Base-by-base conservation (phyloP, 1,139 yeast species). In the Diutina catenulata region DNA sequence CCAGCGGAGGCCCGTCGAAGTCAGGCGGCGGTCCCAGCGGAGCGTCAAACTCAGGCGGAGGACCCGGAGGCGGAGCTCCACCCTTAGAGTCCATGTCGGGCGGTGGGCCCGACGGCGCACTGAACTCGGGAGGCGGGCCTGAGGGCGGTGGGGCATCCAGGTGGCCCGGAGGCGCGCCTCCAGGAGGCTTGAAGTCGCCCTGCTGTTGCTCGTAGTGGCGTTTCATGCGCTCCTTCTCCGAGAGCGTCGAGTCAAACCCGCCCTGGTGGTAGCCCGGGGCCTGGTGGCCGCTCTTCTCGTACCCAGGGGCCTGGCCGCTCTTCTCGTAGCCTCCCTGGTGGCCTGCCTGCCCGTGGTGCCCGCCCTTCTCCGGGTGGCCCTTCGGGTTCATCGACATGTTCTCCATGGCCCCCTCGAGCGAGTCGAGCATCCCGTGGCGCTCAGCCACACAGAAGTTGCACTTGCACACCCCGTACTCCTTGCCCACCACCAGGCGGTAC, bases 171-270 rank as follows among this genome's bases (percentile, higher is more conserved):
- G n/a, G 15, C 5, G 14, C 5, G 28, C 8, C 28, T 25, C 9
- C 16, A 13, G 14, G 28, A 6, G 10, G 16, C 28, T 25, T 27
- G 18, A 13, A 27, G 16, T 16, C 13, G 16, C 20, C 14, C 19
- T 19, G 11, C 7, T 21, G 25, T 5, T 31, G 21, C 8, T 16
- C 25, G 21, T 31, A 31, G 15, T 31, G 35, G 2, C 21, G 35
- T 7, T 24, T 25, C 35, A 31, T 31, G 15, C 35, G 22, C 22
- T 31, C 35, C 35, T 31, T 31, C 9, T 31, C 35, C 18, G 21
- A 21, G n/a, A n/a, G n/a, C n/a, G n/a, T n/a, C n/a, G n/a, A n/a
- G n/a, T n/a, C n/a, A n/a, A n/a, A n/a, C n/a, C n/a, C n/a, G n/a
- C n/a, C n/a, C n/a, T n/a, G n/a, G n/a, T n/a, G n/a, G n/a, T n/a